Evolutionary conservation across 1,139 yeast species (phyloP).

Genomic region (Diutina sp.): DNA sequence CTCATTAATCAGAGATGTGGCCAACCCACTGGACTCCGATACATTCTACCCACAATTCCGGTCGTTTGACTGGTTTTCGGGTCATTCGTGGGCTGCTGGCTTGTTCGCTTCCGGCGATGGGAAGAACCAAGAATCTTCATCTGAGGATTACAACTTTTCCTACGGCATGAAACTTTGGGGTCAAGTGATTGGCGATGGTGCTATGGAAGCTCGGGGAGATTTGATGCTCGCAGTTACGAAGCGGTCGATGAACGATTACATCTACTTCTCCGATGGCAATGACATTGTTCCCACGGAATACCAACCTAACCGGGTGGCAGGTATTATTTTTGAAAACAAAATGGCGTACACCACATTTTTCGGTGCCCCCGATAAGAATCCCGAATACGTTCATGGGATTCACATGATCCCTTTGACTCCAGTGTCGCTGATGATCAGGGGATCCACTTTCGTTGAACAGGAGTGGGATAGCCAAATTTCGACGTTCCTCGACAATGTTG

Average conservation of each 20-base stretch:
- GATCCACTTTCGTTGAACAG: constrained; percentile 54
- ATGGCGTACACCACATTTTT: constrained; percentile 86
- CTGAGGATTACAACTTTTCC: constrained; percentile 72
- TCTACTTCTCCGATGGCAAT: constrained; percentile 45
- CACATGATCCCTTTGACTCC: constrained; percentile 92
- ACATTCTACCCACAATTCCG: constrained; percentile 63
- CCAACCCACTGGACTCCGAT: constrained; percentile 55
- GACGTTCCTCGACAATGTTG: constrained; percentile 37
- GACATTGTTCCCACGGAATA: constrained; percentile 43
- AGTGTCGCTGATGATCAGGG: constrained; percentile 63
- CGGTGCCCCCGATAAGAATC: constrained; percentile 32
- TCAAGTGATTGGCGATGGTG: constrained; percentile 46
- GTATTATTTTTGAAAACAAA: constrained; percentile 77
- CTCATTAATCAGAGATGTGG: constrained; percentile 58
- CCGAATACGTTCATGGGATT: constrained; percentile 86
- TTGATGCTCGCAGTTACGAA: constrained; percentile 57
- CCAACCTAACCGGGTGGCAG: constrained; percentile 56
- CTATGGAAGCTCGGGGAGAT: constrained; percentile 72
- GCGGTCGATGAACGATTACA: constrained; percentile 51
- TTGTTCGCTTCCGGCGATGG: constrained; percentile 61
- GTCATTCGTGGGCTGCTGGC: constrained; percentile 84
- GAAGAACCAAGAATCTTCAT: constrained; percentile 66
- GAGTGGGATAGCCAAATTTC: constrained; percentile 62
- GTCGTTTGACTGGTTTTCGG: constrained; percentile 69
- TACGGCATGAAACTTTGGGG: constrained; percentile 84